Conservation (phyloP, 2,329 filamentous ascomycete genomes). For the Aspergillus unguis region DNA sequence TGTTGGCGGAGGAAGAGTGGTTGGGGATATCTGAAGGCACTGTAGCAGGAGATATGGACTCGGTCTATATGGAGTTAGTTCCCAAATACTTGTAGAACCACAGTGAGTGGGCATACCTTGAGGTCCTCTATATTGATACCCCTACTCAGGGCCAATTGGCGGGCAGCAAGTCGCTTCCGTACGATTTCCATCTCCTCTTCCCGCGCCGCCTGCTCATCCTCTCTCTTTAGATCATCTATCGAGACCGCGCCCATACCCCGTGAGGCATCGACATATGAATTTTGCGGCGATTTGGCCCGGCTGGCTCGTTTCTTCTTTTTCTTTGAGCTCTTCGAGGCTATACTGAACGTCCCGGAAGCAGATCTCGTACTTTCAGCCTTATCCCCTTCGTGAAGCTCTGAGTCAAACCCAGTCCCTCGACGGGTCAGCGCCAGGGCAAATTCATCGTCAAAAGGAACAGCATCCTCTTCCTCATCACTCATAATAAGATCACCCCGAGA, state of each 20-base stretch:
- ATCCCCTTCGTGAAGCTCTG: conserved; percentile 69
- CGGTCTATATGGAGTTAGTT: conserved; percentile 11
- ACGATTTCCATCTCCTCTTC: conserved; percentile 57
- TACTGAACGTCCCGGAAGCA: conserved; percentile 47
- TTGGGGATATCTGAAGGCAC: conserved; percentile 5
- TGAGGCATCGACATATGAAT: conserved; percentile 26
- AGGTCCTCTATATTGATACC: conserved; percentile 43
- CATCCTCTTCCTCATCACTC: conserved; percentile 90
- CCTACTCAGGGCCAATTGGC: conserved; percentile 52
- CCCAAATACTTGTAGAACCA: not conserved
- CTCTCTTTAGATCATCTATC: conserved; percentile 54
- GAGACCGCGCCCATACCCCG: conserved; percentile 43
- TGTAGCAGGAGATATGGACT: conserved; percentile 11
- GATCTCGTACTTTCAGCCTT: conserved; percentile 48
- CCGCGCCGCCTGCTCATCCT: conserved; percentile 53
- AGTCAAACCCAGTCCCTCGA: conserved; percentile 55
- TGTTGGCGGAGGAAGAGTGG: conserved; percentile 10
- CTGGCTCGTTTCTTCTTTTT: conserved; percentile 28
- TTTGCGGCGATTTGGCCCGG: conserved; percentile 25
- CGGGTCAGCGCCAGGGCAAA: conserved; percentile 74
- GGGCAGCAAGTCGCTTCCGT: conserved; percentile 54
- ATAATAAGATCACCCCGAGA: conserved; percentile 88
- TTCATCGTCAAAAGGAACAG: conserved; percentile 87
- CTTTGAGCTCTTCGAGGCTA: conserved; percentile 47
- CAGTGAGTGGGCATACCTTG: conserved; percentile 25